Evolutionary conservation across 2,329 filamentous ascomycete genomes (phyloP), one percentile per base, ranked within the genome.

Genomic region (Chaetomium globosum): DNA sequence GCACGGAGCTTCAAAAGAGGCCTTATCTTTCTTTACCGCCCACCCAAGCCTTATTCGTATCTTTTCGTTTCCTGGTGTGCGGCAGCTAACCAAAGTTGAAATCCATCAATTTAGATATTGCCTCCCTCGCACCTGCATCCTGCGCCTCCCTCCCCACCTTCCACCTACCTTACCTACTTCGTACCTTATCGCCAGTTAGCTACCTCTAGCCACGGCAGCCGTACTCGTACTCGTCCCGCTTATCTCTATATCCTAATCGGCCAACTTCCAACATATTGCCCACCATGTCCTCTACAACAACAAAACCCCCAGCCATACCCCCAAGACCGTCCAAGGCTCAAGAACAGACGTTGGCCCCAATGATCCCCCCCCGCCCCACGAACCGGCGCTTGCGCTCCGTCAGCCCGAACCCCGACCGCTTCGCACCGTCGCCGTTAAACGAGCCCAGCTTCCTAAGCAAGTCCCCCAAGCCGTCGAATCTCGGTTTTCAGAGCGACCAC

Each of bases 381-480:
- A 81, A 82, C 71, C 88, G 88, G 75, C 90, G 89, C 54, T 74
- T 87, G 70, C 90, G 92, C 77, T 91, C 92, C 33, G 76, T 88
- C 68, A 96, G 92, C 63, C 92, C 92, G 52, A 85, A 87, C 71
- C 87, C 89, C 71, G 89, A 92, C 72, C 88, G 89, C 72, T 97
- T 90, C 76, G 91, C 92, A 43, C 92, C 87, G 59, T 97, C 93
- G 60, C 94, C 94, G 9, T 82, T 97, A 73, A 95, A 94, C 75
- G 90, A 92, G 73, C 85, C 80, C 64, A 77, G 80, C 10, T 85
- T 89, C 66, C 70, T 78, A 68, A 43, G 39, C 39, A 81, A 83
- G 77, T 79, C 80, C 71, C 74, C 76, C 70, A 79, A 75, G 68
- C 71, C 75, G 65, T 75, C 71, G 60, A 72, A 71, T 51, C 73